phyloP scores from a whole-genome alignment of 352 stramenopile genomes.

The Globisporangium echinulatum region DNA sequence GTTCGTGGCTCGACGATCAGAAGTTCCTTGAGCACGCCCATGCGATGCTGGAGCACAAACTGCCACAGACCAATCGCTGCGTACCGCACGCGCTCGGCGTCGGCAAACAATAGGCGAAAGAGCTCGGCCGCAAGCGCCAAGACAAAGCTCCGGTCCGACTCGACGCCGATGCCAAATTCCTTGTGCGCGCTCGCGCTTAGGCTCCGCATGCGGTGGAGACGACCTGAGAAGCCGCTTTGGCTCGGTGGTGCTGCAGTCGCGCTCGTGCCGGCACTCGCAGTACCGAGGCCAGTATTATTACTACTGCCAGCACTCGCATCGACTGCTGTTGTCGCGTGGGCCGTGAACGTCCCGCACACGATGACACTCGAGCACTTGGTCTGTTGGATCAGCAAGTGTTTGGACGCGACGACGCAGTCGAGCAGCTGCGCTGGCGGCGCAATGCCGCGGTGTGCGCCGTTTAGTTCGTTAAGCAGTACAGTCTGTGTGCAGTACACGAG shows the following conservation, averaged over 20 bases:
- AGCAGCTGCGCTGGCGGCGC: slow-evolving; percentile 25
- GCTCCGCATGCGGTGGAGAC: slow-evolving; percentile 45
- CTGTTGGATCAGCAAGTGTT: slow-evolving; percentile 57
- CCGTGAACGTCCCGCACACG: slow-evolving; percentile 25
- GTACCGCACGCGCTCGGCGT: slow-evolving; percentile 37
- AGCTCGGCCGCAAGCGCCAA: slow-evolving; percentile 49
- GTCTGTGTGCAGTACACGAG: slow-evolving; percentile 61
- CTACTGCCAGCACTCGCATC: background rate
- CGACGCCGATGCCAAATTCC: slow-evolving; percentile 58
- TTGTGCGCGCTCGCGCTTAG: slow-evolving; percentile 40
- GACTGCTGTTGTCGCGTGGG: slow-evolving; percentile 8
- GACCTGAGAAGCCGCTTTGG: slow-evolving; percentile 19
- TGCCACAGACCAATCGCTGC: slow-evolving; percentile 58
- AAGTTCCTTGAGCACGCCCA: slow-evolving; percentile 66
- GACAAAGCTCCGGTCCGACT: slow-evolving; percentile 71
- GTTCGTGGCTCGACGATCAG: slow-evolving; percentile 65
- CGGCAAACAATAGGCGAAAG: slow-evolving; percentile 60
- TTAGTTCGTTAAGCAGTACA: slow-evolving; percentile 50
- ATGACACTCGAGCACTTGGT: slow-evolving; percentile 59
- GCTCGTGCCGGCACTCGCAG: background rate
- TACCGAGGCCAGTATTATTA: background rate
- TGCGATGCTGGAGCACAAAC: slow-evolving; percentile 64
- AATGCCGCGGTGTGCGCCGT: slow-evolving; percentile 25
- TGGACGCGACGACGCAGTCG: slow-evolving; percentile 33
- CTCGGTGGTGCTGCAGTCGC: background rate